A percentile compares a stretch with the other conserved stretches of the same genome.
These are phyloP conservation scores for Geotrichum macrosporum DNA, from an alignment of 1,139 yeast species.

Conservation along the genomic window DNA sequence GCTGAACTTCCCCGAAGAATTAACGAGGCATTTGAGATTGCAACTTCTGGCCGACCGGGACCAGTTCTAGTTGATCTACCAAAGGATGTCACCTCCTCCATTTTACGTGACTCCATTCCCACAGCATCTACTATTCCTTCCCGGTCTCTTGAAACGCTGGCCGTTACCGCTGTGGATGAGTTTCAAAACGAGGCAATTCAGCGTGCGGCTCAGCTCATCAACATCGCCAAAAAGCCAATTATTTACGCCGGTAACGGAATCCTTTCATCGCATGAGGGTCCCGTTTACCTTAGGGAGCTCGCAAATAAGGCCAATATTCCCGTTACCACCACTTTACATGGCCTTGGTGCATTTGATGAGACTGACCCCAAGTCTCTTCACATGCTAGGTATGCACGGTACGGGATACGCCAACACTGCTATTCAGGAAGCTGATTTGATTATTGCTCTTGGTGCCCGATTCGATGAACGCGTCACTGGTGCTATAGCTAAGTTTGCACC, in stretches of 20 bases:
- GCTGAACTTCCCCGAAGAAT: slow-evolving; percentile 93
- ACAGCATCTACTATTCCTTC: slow-evolving; percentile 81
- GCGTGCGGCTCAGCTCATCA: slow-evolving; percentile 73
- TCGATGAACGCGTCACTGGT: slow-evolving; percentile 97
- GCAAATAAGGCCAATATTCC: slow-evolving; percentile 91
- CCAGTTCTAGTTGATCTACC: slow-evolving; percentile 97
- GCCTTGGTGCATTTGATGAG: slow-evolving; percentile 91
- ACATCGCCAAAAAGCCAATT: slow-evolving; percentile 80
- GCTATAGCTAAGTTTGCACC: slow-evolving; percentile 87
- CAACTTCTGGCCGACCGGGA: slow-evolving; percentile 94
- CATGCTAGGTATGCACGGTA: slow-evolving; percentile 98
- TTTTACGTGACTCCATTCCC: slow-evolving; percentile 83
- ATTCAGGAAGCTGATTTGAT: slow-evolving; percentile 91
- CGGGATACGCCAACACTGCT: slow-evolving; percentile 90
- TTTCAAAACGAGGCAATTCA: slow-evolving; percentile 70
- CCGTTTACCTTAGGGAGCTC: slow-evolving; percentile 69
- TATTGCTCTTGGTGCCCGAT: slow-evolving; percentile 92
- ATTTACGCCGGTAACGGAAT: slow-evolving; percentile 92
- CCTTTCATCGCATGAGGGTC: slow-evolving; percentile 75
- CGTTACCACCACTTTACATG: slow-evolving; percentile 93
- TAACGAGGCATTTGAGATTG: slow-evolving; percentile 97
- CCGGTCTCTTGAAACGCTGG: slow-evolving; percentile 64
- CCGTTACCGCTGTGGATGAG: slow-evolving; percentile 67
- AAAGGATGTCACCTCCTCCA: slow-evolving; percentile 93
- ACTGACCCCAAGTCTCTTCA: slow-evolving; percentile 84